Conservation (phyloP, 2,329 filamentous ascomycete species). For the Penicillium expansum region DNA sequence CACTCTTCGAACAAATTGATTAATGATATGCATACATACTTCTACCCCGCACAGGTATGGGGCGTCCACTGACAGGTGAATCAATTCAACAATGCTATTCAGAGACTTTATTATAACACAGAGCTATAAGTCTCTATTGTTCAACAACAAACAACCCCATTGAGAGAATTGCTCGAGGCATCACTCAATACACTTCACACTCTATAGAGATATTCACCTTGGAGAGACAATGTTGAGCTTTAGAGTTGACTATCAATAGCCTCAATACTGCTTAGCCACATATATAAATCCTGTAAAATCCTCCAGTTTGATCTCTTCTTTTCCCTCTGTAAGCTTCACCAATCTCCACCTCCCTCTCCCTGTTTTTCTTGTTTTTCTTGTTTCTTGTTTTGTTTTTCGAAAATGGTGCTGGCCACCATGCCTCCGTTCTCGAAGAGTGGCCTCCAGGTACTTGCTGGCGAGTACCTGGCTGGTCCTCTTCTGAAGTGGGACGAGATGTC, state of each 20-base stretch:
- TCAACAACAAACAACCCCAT: neutral
- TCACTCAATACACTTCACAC: neutral
- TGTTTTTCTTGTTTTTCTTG: neutral
- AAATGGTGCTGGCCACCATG: neutral
- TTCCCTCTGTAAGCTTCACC: neutral
- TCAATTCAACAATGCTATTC: neutral
- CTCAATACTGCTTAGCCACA: neutral
- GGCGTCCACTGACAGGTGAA: neutral
- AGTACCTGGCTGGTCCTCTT: neutral
- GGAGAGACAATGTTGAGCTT: neutral
- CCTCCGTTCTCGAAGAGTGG: slow-evolving; percentile 1
- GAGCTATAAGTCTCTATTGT: neutral
- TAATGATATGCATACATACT: neutral
- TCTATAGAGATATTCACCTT: neutral
- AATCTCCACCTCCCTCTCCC: no score
- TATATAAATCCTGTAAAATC: neutral
- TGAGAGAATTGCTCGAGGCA: neutral
- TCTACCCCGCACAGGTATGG: neutral
- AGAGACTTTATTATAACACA: neutral
- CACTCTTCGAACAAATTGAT: neutral
- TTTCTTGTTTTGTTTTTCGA: neutral
- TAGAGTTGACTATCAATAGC: neutral
- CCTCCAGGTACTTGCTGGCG: slow-evolving; percentile 5
- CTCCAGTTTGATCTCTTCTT: neutral
- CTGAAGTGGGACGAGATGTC: neutral